A percentile compares a stretch with the other conserved stretches of the same genome.
phyloP scores from a whole-genome alignment of 257 asterid species.

The Solanum sejunctum region DNA sequence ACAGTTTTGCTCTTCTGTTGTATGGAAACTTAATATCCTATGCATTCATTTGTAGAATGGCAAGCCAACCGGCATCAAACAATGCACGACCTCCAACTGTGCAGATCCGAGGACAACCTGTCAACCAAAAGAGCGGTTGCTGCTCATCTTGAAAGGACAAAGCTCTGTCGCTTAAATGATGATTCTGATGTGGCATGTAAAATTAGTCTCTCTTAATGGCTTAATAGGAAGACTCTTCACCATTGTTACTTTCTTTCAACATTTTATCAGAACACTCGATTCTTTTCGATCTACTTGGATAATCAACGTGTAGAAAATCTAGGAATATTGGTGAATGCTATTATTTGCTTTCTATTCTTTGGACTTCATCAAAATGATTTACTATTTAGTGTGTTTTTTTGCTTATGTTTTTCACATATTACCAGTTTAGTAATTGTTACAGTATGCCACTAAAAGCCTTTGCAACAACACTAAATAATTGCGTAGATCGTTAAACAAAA shows the following conservation, averaged over 20 bases:
- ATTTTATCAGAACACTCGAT: slow-evolving; percentile 16
- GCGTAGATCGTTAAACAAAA: too few species aligned
- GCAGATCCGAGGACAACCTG: slow-evolving; percentile 77
- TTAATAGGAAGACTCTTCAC: slow-evolving; percentile 10
- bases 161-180: background rate
- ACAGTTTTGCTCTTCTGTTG: background rate
- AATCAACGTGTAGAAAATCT: slow-evolving; percentile 38
- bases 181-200: slow-evolving; percentile 21
- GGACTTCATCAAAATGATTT: background rate
- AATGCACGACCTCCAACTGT: slow-evolving; percentile 72
- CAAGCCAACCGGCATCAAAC: slow-evolving; percentile 67
- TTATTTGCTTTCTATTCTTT: slow-evolving; percentile 9
- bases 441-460: background rate
- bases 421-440: background rate
- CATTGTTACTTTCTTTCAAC: slow-evolving; percentile 5
- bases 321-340: slow-evolving; percentile 23
- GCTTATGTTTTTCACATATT: background rate
- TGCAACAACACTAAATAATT: background rate
- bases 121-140: slow-evolving; percentile 77
- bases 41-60: slow-evolving; percentile 49
- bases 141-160: slow-evolving; percentile 43
- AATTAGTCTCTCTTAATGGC: slow-evolving; percentile 11
- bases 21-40: background rate
- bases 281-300: slow-evolving; percentile 33
- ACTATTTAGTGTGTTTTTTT: background rate